Evolutionary conservation across 1,284 basidiomycete species (phyloP), one percentile per base, ranked within the genome.

Genomic region (Tilletia setariae): DNA sequence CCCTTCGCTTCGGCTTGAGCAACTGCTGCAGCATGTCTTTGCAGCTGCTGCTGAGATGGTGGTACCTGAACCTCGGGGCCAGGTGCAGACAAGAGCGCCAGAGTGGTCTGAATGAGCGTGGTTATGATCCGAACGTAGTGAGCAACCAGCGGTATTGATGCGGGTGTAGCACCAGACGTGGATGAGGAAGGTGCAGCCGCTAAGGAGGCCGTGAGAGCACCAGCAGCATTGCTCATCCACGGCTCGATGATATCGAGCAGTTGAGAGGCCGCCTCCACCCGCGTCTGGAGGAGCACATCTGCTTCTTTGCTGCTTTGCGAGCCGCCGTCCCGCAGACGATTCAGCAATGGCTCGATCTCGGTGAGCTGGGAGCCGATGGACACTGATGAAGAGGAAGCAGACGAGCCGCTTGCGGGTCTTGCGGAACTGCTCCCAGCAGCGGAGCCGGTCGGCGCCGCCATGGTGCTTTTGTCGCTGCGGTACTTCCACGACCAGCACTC

Each of bases 161-260:
- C 4, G 35, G 35, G 35, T 11, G 4, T 4, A 11, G 35, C 35
- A 40, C 35, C 35, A 40, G 35, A 40, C 11, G 35, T 40, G 35
- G 35, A 40, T 35, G 56, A 25, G 56, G 35, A 25, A 32, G 23
- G 30, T 7, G 56, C 56, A 9, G 56, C 28, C 30, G 56, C 28
- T 9, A 30, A 30, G 2, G 56, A 21, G 8, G 32, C 23, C 7
- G 56, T 32, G 56, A 61, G 56, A 19, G 56, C 56, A 2, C 19
- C 19, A 9, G 56, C 9, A 1, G 56, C 56, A 19, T 25, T 30
- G 28, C 19, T 30, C 28, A 61, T 25, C 56, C 56, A 61, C 8
- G 56, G 16, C 28, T 61, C 56, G n/a, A 61, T 61, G 56, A 61
- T 40, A 13, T 61, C 56, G 56, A 61, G 56, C 8, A 61, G 28